Percentiles rank a stretch among this genome's conserved stretches.
These are phyloP conservation scores for Erysimum cheiranthoides DNA, from an alignment of 345 rosid genomes.

Conservation along the genomic window DNA sequence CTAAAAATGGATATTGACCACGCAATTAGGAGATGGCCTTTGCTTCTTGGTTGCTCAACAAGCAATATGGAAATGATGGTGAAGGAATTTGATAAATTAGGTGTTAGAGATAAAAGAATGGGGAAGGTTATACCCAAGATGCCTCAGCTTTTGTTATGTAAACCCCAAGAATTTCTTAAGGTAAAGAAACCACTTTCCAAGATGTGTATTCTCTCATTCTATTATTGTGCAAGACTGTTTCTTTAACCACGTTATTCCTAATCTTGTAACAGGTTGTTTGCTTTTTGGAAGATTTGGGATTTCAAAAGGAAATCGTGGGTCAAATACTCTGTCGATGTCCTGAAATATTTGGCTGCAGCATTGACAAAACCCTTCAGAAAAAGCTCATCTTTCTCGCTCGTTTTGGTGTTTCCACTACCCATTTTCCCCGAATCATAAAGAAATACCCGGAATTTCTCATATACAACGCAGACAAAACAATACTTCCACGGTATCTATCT, in stretches of 20 bases:
- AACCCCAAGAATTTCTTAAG: constrained; percentile 72
- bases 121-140: constrained; percentile 74
- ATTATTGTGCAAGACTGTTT: neutral
- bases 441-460: constrained; percentile 90
- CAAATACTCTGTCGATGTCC: constrained; percentile 79
- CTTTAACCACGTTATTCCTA: neutral
- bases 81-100: constrained; percentile 59
- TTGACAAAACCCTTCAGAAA: constrained; percentile 67
- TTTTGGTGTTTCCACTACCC: constrained; percentile 62
- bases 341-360: constrained; percentile 69
- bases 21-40: constrained; percentile 83
- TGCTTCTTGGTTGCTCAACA: constrained; percentile 75
- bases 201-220: constrained; percentile 3
- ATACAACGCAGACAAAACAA: constrained; percentile 60
- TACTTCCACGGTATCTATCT: constrained; percentile 74
- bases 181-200: constrained; percentile 42
- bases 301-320: constrained; percentile 61
- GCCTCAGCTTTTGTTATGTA: constrained; percentile 80
- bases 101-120: constrained; percentile 64
- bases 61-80: constrained; percentile 66
- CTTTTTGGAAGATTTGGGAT: constrained; percentile 71
- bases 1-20: constrained; percentile 58
- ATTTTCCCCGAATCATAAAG: constrained; percentile 69
- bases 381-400: constrained; percentile 65
- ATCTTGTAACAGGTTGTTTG: constrained; percentile 61